phyloP scores from a whole-genome alignment of 2,329 filamentous ascomycete genomes.

The Pseudogymnoascus destructans region DNA sequence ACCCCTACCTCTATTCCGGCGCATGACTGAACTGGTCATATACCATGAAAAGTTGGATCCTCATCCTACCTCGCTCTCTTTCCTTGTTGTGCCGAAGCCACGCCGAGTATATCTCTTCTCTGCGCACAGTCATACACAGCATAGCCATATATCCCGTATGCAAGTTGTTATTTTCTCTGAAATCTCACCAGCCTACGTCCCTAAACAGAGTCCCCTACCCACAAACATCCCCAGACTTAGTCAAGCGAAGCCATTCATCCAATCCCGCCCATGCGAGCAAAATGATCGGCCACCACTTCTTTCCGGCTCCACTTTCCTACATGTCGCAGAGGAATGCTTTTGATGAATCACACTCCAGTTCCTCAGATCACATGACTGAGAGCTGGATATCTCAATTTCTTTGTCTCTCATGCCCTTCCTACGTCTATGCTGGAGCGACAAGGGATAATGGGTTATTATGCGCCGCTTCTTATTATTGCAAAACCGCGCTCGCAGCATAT shows the following conservation, averaged over 20 bases:
- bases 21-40: not conserved
- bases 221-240: not conserved
- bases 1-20: not conserved
- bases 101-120: not conserved
- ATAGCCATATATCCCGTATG: not conserved
- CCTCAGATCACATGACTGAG: not conserved
- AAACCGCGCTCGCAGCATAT: not conserved
- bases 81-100: not conserved
- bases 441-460: not conserved
- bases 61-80: not conserved
- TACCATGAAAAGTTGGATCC: not conserved
- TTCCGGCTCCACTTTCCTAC: conserved; percentile 3
- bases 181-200: not conserved
- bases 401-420: not conserved
- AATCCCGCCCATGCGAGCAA: not conserved
- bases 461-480: not conserved
- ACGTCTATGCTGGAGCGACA: not conserved
- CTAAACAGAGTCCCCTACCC: not conserved
- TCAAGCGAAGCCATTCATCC: not conserved
- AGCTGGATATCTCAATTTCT: not conserved
- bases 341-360: not conserved
- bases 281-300: not conserved
- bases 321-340: not conserved
- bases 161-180: not conserved
- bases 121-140: not conserved